phyloP scores from a whole-genome alignment of 2,329 filamentous ascomycete genomes.

The Xylariaceae sp. region DNA sequence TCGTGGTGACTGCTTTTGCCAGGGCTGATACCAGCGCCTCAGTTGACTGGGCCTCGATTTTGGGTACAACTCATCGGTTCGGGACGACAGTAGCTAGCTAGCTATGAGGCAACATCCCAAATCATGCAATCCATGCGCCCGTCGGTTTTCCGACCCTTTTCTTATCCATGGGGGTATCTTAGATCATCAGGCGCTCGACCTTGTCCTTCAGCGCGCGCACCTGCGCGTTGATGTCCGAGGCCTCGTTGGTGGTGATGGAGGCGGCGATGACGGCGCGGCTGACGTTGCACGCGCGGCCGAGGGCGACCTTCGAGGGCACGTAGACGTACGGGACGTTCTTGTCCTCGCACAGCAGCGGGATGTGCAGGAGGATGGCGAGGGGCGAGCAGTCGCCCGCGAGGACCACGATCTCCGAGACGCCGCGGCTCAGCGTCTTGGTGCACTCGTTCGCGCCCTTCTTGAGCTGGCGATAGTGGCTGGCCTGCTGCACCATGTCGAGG shows the following conservation, averaged over 20 bases:
- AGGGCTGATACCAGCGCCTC: no score
- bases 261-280: conserved; percentile 78
- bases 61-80: no score
- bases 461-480: conserved; percentile 49
- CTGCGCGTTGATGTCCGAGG: conserved; percentile 76
- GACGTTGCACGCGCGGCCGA: conserved; percentile 86
- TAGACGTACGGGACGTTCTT: conserved; percentile 50
- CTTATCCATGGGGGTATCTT: conserved; percentile 30
- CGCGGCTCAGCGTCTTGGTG: conserved; percentile 86
- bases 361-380: conserved; percentile 79
- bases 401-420: conserved; percentile 81
- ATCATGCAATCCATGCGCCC: no score
- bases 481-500: conserved; percentile 73
- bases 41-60: no score
- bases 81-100: no score
- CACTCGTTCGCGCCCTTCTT: conserved; percentile 85
- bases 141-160: conserved; percentile 3
- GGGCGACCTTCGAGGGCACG: conserved; percentile 60
- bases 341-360: conserved; percentile 82
- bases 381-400: conserved; percentile 84
- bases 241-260: conserved; percentile 83
- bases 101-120: no score
- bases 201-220: conserved; percentile 88
- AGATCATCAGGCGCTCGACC: conserved; percentile 93
- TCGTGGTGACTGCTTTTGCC: no score